phyloP scores from a whole-genome alignment of 768 basidiomycete genomes.

The Tylopilus sp. region DNA sequence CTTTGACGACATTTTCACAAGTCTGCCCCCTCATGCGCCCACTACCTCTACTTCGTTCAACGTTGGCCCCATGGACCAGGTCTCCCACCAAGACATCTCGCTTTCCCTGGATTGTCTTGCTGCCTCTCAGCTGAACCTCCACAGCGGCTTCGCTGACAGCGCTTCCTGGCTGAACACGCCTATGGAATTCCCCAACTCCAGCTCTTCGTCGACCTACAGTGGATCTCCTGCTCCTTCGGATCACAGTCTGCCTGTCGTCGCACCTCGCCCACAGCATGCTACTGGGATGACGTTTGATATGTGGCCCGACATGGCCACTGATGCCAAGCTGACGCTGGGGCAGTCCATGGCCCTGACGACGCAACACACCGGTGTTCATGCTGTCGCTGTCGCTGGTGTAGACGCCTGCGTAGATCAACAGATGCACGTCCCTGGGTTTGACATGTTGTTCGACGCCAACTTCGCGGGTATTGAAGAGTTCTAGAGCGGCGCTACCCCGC shows the following conservation, averaged over 20 bases:
- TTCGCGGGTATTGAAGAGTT: slow-evolving; percentile 14
- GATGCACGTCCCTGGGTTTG: slow-evolving; percentile 6
- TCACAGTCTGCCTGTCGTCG: slow-evolving; percentile 24
- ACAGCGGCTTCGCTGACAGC: slow-evolving; percentile 2
- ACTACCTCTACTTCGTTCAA: slow-evolving; percentile 11
- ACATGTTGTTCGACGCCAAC: slow-evolving; percentile 13
- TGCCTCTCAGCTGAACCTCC: slow-evolving; percentile 8
- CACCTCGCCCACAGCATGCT: slow-evolving; percentile 26
- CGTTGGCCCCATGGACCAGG: slow-evolving; percentile 27
- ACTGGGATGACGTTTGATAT: slow-evolving; percentile 11
- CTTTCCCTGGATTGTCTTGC: slow-evolving; percentile 8
- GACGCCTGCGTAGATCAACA: neutral
- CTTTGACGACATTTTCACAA: slow-evolving; percentile 25
- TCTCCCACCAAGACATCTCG: slow-evolving; percentile 19
- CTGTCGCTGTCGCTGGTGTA: slow-evolving; percentile 6
- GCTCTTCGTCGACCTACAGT: slow-evolving; percentile 42
- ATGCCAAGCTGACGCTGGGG: neutral
- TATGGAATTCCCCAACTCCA: slow-evolving; percentile 24
- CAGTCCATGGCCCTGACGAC: slow-evolving; percentile 2
- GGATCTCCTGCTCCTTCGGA: slow-evolving; percentile 38
- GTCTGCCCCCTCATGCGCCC: slow-evolving; percentile 19
- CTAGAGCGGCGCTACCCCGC: neutral
- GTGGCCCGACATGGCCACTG: slow-evolving; percentile 15
- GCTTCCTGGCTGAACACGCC: slow-evolving; percentile 11
- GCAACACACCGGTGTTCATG: neutral